Evolutionary conservation across 768 basidiomycete genomes (phyloP).

Genomic region (Plicaturopsis crispa): DNA sequence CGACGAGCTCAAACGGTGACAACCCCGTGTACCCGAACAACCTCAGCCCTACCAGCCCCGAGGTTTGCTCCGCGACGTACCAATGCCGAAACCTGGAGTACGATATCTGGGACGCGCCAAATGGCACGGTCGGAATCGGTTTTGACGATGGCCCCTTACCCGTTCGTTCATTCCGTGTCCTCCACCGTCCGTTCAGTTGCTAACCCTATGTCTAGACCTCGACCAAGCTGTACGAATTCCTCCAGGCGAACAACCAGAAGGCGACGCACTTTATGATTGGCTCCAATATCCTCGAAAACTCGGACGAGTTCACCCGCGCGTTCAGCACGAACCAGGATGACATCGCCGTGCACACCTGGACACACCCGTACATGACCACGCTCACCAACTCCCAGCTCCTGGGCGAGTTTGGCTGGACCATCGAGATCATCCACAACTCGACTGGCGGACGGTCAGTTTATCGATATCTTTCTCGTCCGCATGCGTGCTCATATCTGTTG

Average conservation of each 20-base stretch:
- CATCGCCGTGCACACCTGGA: slow-evolving; percentile 38
- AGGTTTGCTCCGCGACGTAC: slow-evolving; percentile 47
- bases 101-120: slow-evolving; percentile 48
- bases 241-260: slow-evolving; percentile 53
- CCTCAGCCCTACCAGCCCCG: slow-evolving; percentile 26
- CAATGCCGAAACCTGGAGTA: slow-evolving; percentile 32
- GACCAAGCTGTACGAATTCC: slow-evolving; percentile 61
- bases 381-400: slow-evolving; percentile 40
- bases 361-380: slow-evolving; percentile 47
- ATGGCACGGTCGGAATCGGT: slow-evolving; percentile 36
- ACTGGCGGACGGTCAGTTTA: slow-evolving; percentile 43
- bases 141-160: slow-evolving; percentile 51
- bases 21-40: slow-evolving; percentile 30
- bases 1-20: slow-evolving; percentile 23
- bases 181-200: background rate
- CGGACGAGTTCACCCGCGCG: slow-evolving; percentile 33
- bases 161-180: slow-evolving; percentile 19
- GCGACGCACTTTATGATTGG: slow-evolving; percentile 93
- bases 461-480: no score
- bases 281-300: slow-evolving; percentile 51
- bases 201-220: slow-evolving; percentile 1
- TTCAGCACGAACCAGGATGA: slow-evolving; percentile 28
- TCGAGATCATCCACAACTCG: slow-evolving; percentile 59
- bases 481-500: no score
- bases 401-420: slow-evolving; percentile 68